Evolutionary conservation across 768 basidiomycete species (phyloP).

Genomic region (Amanita polypyramis): DNA sequence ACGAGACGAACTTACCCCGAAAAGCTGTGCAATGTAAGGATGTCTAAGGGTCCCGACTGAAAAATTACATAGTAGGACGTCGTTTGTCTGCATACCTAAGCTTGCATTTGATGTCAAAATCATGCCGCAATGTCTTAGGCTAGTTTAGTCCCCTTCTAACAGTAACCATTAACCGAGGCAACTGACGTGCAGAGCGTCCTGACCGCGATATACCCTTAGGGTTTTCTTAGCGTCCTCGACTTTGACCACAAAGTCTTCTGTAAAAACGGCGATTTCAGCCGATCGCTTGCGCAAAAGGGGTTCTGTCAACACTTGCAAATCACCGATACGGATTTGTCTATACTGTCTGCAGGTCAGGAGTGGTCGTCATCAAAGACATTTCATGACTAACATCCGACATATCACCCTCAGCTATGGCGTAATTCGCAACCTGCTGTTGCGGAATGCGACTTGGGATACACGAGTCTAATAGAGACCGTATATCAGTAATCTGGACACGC

Average conservation of each 20-base stretch:
- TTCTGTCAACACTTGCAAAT: slow-evolving; percentile 1
- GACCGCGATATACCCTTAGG: background rate
- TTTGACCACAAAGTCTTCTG: background rate
- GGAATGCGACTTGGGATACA: no score
- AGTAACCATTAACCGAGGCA: background rate
- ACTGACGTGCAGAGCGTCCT: background rate
- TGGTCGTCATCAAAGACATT: background rate
- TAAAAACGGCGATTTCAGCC: background rate
- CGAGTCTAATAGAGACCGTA: background rate
- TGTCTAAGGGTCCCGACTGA: background rate
- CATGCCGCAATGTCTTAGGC: background rate
- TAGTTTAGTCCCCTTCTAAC: background rate
- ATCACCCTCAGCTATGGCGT: background rate
- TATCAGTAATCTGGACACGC: background rate
- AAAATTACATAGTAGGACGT: background rate
- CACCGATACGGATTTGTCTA: background rate
- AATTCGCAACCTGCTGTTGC: no score
- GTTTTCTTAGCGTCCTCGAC: background rate
- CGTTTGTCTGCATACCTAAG: background rate
- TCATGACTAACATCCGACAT: background rate
- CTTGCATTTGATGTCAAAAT: slow-evolving; percentile 1
- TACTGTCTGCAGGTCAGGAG: background rate
- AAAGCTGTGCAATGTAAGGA: slow-evolving; percentile 1
- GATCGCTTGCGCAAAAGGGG: background rate
- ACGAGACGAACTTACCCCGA: background rate